phyloP scores from a whole-genome alignment of 345 rosid genomes.

The Streptanthus diversifolius region DNA sequence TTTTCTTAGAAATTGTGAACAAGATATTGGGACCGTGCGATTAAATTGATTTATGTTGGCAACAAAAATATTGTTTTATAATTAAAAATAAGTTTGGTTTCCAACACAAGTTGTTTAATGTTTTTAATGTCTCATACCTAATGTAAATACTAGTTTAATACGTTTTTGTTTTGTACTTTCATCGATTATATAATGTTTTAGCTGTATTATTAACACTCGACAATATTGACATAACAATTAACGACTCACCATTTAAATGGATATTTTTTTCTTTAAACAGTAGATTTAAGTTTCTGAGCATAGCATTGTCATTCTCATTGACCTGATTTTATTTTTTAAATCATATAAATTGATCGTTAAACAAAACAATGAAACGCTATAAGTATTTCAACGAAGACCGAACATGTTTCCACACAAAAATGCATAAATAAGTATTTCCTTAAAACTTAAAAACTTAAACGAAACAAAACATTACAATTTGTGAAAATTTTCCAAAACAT shows the following conservation, averaged over 20 bases:
- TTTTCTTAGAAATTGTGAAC: conserved; percentile 33
- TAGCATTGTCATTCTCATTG: conserved; percentile 27
- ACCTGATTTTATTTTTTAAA: background rate
- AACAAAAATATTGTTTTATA: background rate
- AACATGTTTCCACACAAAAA: background rate
- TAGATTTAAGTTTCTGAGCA: background rate
- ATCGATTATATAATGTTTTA: background rate
- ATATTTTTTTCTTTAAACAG: background rate
- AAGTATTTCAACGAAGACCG: background rate
- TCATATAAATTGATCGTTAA: background rate
- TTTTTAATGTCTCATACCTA: conserved; percentile 6
- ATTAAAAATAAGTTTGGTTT: conserved; percentile 20
- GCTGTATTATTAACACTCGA: background rate
- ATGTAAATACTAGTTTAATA: background rate
- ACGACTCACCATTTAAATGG: background rate
- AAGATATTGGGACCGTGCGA: conserved; percentile 34
- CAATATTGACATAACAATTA: conserved; percentile 6
- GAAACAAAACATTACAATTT: background rate
- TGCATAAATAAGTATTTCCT: background rate
- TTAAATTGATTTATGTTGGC: conserved; percentile 13
- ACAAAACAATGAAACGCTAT: background rate
- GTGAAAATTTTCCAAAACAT: background rate
- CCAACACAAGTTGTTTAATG: conserved; percentile 4
- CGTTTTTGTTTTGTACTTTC: conserved; percentile 9
- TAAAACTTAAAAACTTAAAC: background rate